These are phyloP conservation scores for Diophrys appendiculata DNA, from an alignment of 73 alveolate genomes.

Conservation along the genomic window DNA sequence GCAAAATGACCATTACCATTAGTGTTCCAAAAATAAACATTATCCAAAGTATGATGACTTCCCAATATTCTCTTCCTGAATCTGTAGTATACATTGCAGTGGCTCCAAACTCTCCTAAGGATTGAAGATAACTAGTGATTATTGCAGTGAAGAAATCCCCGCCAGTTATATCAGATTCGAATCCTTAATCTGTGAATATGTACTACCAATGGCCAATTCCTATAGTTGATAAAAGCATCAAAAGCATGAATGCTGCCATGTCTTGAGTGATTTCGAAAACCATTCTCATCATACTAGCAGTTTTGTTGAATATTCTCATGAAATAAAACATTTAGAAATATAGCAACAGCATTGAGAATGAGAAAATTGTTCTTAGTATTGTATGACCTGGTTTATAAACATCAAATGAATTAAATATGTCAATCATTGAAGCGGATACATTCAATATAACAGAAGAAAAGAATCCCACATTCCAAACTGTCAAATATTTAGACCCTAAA, in stretches of 20 bases:
- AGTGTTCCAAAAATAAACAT: not conserved
- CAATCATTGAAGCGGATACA: not conserved
- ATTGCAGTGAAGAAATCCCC: slow-evolving; percentile 1
- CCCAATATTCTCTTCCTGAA: no score
- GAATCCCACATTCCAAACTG: not conserved
- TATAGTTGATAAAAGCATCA: slow-evolving; percentile 26
- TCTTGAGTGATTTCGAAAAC: slow-evolving; percentile 36
- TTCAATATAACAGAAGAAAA: not conserved
- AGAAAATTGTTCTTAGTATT: not conserved
- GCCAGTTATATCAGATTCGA: slow-evolving; percentile 1
- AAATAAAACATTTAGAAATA: slow-evolving; percentile 55
- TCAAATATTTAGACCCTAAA: not conserved
- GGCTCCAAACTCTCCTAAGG: slow-evolving; percentile 8
- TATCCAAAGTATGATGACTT: not conserved
- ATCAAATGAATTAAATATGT: not conserved
- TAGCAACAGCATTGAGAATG: slow-evolving; percentile 6
- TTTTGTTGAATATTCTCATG: slow-evolving; percentile 37
- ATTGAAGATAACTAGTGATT: not conserved
- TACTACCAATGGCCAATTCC: slow-evolving; percentile 22
- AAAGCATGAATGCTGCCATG: slow-evolving; percentile 30
- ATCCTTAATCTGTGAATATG: not conserved
- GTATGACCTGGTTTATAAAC: not conserved
- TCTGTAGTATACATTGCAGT: not conserved
- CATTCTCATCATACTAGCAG: slow-evolving; percentile 51
- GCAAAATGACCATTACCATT: not conserved